These are phyloP conservation scores for Puccinia horiana DNA, from an alignment of 1,284 basidiomycete species.

Conservation along the genomic window DNA sequence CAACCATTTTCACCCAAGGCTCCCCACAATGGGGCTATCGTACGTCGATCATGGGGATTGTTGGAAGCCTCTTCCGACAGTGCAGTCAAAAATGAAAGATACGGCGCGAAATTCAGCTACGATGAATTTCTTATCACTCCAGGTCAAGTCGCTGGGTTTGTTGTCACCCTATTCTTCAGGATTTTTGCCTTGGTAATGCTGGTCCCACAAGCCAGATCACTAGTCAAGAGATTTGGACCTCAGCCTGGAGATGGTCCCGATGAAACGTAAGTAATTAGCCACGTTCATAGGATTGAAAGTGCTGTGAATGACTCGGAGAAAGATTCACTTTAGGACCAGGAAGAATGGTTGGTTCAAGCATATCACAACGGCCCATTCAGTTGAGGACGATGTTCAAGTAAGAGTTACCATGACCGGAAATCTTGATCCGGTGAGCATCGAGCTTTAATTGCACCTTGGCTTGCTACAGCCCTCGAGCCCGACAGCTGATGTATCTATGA, in stretches of 20 bases:
- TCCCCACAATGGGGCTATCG: constrained; percentile 52
- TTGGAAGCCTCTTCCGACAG: constrained; percentile 50
- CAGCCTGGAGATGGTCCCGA: constrained; percentile 54
- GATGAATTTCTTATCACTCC: constrained; percentile 43
- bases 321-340: constrained; percentile 31
- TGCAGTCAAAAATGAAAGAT: constrained; percentile 26
- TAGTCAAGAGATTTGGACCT: constrained; percentile 52
- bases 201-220: constrained; percentile 52
- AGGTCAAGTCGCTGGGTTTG: constrained; percentile 23
- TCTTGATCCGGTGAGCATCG: constrained; percentile 53
- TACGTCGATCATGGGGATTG: constrained; percentile 55
- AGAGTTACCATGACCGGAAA: constrained; percentile 52
- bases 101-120: constrained; percentile 37
- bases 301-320: neutral
- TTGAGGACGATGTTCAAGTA: constrained; percentile 52
- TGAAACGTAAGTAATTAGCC: constrained; percentile 14
- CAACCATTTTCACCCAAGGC: constrained; percentile 42
- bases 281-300: neutral
- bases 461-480: neutral
- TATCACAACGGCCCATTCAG: constrained; percentile 52
- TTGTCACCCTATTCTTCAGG: constrained; percentile 25
- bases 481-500: neutral
- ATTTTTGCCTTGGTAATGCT: constrained; percentile 50
- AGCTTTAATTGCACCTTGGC: neutral
- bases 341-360: constrained; percentile 54